Base-by-base conservation (phyloP, 2,329 filamentous ascomycete genomes). In the Nothomitra cinnamomea region DNA sequence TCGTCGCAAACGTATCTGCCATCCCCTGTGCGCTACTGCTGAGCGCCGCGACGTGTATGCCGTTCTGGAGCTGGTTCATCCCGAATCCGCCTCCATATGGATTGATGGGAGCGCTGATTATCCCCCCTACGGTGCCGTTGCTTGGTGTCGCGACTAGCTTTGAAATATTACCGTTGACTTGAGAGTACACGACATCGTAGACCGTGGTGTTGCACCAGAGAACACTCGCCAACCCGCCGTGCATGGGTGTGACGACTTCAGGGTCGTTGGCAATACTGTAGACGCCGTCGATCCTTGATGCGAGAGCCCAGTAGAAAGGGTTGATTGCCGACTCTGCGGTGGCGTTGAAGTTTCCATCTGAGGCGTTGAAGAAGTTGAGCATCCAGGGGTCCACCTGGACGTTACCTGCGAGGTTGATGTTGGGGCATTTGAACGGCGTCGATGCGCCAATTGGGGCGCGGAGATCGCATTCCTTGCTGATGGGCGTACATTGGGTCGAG, bases 121-220 rank as follows among this genome's bases (percentile, higher is more conserved):
- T 21, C 7, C 40, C 24, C 5, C 17, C 50, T n/a, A 52, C 24
- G 10, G 50, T 24, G 17, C 2, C 24, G 28, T 40, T 52, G 32
- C 28, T 52, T 1, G 15, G 12, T 7, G 13, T 17, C 7, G 17
- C n/a, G 50, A 22, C 7, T 5, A 52, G 3, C 32, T 2, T 40
- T 13, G 40, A 24, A n/a, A 52, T 28, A 2, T 24, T n/a, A 3
- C 50, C 50, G 50, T 52, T 52, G 50, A 40, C 32, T 17, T 28
- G 21, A n/a, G 28, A 52, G 22, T 62, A 63, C n/a, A 55, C 42
- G 21, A 62, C 54, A 13, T 62, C 57, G 38, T 61, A 62, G 1
- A 59, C 48, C 0, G 59, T 61, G 8, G 56, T 56, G 13, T 56
- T 56, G 55, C 60, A 63, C 1, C 56, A 56, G 1, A 63, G 45